Evolutionary conservation across 306 rosid species (phyloP), one percentile per base, ranked within the genome.

Genomic region (Dryas octopetala): DNA sequence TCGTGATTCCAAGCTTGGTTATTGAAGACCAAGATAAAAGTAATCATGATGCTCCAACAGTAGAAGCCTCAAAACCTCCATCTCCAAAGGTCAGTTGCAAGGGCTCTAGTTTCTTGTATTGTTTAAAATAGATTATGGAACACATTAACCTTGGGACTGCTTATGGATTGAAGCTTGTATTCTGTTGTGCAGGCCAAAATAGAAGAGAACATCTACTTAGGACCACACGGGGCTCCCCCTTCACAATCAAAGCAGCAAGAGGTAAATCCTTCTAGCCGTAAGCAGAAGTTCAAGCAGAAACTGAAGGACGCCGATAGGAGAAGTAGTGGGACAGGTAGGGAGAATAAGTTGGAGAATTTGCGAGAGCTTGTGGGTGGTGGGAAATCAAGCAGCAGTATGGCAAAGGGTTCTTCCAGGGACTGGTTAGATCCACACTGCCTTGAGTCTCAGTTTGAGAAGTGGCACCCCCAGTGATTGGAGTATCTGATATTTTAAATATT

Each of bases 361-460:
- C 83, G 84, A 78, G 99, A 96, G 85, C 99, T 96, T 79, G 98
- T 96, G 49, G 98, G 98, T 53, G 91, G 78, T 53, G 91, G 91
- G 28, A 92, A 77, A 73, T 61, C 66, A 51, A 68, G 81, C 76
- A 71, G 14, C 69, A 54, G 71, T 76, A 84, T 83, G 89, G 60
- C 77, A 55, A 90, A 84, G 82, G 89, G 83, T 76, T 67, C 94
- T 76, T 38, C 84, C 3, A 89, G 89, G 85, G 99, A 89, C 38
- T 96, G 99, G 99, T 87, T 96, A 58, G 98, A 96, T 80, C 94
- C 97, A 40, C 98, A 96, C 86, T 96, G 98, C 83, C 96, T 86
- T 53, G 98, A 92, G 89, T 74, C 99, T 70, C 76, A 88, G 16
- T 92, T 90, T 72, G 96, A 96, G 82, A 96, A 87, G 81, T 75